Conservation (phyloP, 345 rosid genomes). For the Iberis pinnata region DNA sequence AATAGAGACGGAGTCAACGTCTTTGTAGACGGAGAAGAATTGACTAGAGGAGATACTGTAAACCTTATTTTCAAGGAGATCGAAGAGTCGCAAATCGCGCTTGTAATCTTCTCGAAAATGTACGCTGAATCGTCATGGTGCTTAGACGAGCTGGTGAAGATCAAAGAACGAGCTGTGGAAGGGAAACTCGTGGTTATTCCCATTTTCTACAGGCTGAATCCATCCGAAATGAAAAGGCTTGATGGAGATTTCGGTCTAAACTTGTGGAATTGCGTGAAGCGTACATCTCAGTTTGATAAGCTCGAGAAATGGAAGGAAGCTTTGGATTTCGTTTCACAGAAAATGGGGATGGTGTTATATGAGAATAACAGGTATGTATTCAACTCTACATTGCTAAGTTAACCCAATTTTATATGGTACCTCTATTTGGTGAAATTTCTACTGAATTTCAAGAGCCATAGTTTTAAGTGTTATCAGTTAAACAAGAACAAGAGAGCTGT, state of each 20-base stretch:
- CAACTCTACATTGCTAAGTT: no score
- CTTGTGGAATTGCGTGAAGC: neutral
- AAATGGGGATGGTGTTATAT: accelerated
- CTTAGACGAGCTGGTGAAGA: neutral
- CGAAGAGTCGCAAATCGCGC: neutral
- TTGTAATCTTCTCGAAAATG: neutral
- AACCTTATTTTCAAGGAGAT: neutral
- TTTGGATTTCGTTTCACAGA: neutral
- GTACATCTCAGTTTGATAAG: neutral
- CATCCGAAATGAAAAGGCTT: neutral
- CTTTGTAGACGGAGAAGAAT: no score
- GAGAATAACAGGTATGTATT: neutral
- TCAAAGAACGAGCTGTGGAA: neutral
- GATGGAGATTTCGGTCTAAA: neutral
- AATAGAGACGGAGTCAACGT: no score
- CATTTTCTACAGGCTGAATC: neutral
- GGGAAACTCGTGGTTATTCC: neutral
- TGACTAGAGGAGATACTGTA: no score
- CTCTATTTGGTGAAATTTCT: no score
- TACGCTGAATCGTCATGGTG: neutral
- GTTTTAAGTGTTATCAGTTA: no score
- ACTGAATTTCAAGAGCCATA: no score
- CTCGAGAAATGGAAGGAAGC: slow-evolving; percentile 22
- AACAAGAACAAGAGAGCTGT: no score
- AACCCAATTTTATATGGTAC: no score